These are phyloP conservation scores for Naematelia aurantialba DNA, from an alignment of 768 basidiomycete species.

Conservation along the genomic window DNA sequence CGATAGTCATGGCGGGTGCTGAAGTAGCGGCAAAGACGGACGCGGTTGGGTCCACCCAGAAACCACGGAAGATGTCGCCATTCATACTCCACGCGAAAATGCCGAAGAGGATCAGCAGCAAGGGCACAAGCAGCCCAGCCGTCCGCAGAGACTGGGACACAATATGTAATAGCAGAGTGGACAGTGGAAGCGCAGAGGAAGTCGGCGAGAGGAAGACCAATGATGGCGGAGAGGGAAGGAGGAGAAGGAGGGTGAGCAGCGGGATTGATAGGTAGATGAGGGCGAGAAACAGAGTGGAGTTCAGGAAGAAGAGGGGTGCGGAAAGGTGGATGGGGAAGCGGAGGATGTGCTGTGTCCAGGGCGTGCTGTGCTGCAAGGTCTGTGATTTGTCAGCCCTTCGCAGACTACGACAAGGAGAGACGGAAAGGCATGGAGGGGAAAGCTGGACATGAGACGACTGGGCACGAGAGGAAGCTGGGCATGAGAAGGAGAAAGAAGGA, in stretches of 20 bases:
- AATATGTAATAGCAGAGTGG: constrained; percentile 13
- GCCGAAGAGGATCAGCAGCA: constrained; percentile 19
- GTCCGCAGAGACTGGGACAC: constrained; percentile 10
- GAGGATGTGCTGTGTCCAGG: constrained; percentile 7
- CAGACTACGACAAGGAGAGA: no score
- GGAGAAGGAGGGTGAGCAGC: constrained; percentile 21
- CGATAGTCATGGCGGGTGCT: neutral
- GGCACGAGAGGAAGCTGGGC: no score
- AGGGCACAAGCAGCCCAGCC: constrained; percentile 22
- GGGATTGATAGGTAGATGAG: constrained; percentile 26
- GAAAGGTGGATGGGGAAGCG: constrained; percentile 14
- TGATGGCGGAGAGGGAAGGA: constrained; percentile 25
- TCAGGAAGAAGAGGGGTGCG: constrained; percentile 7
- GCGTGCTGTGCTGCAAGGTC: neutral
- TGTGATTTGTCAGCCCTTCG: no score
- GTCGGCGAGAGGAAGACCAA: constrained; percentile 7
- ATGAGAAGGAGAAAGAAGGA: neutral
- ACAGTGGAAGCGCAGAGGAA: constrained; percentile 17
- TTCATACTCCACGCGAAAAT: constrained; percentile 32
- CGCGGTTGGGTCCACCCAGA: constrained; percentile 1
- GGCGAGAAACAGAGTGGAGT: constrained; percentile 7
- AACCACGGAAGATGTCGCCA: constrained; percentile 36
- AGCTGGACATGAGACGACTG: no score
- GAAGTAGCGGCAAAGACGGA: neutral
- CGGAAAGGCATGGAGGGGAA: no score